phyloP scores from a whole-genome alignment of 1,139 yeast genomes.

The Sugiyamaella japonica region DNA sequence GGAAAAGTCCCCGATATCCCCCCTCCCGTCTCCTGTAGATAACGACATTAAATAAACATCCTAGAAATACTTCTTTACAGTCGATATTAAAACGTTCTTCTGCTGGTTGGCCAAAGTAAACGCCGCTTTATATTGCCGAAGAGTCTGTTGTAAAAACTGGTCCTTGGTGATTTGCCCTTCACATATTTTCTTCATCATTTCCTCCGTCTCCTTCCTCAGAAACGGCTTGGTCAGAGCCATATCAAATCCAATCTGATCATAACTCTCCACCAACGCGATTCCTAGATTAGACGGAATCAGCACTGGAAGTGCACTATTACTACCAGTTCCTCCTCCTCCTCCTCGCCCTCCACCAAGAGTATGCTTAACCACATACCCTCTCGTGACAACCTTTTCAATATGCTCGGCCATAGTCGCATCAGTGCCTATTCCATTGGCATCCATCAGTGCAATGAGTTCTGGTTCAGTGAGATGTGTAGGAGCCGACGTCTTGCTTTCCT shows the following conservation, averaged over 20 bases:
- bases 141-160: constrained; percentile 57
- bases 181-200: constrained; percentile 63
- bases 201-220: constrained; percentile 74
- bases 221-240: constrained; percentile 87
- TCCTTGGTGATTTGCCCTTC: constrained; percentile 57
- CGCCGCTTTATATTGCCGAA: constrained; percentile 58
- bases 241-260: constrained; percentile 70
- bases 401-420: constrained; percentile 99
- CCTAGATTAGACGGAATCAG: constrained; percentile 84
- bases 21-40: constrained; percentile 62
- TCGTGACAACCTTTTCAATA: constrained; percentile 68
- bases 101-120: constrained; percentile 39
- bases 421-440: constrained; percentile 95
- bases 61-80: constrained; percentile 19
- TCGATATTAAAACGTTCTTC: constrained; percentile 23
- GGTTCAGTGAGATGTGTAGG: constrained; percentile 88
- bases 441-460: constrained; percentile 91
- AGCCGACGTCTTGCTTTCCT: constrained; percentile 74
- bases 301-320: constrained; percentile 22
- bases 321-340: constrained; percentile 12
- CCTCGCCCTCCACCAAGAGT: neutral
- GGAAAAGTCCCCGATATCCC: constrained; percentile 78
- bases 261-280: constrained; percentile 84
- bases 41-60: constrained; percentile 20
- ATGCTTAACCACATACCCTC: constrained; percentile 64